Evolutionary conservation across 257 asterid genomes (phyloP).

Genomic region (Solanum dulcamara): DNA sequence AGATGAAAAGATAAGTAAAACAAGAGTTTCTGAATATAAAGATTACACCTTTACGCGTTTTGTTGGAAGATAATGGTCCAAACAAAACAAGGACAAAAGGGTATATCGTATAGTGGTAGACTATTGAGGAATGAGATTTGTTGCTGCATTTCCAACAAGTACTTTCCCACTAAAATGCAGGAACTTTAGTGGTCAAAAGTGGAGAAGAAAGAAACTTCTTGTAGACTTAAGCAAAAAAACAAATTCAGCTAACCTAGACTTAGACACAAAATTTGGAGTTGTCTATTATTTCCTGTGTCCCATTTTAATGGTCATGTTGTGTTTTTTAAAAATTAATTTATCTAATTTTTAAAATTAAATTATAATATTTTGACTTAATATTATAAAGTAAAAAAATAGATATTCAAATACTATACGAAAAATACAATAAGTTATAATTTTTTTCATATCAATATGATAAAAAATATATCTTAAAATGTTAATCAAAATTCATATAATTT

Average conservation of each 20-base stretch:
- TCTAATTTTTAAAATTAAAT: no score
- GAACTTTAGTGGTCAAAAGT: background rate
- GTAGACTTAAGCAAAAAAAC: background rate
- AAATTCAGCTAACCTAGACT: background rate
- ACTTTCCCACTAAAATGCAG: background rate
- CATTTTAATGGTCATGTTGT: no score
- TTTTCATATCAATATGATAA: no score
- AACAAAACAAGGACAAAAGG: background rate
- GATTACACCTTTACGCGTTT: constrained; percentile 10
- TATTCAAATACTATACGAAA: no score
- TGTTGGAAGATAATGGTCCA: background rate
- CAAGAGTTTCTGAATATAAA: background rate
- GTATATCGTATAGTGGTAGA: background rate
- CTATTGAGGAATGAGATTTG: background rate
- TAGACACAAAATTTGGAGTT: background rate
- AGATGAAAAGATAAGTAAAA: background rate
- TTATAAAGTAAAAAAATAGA: no score
- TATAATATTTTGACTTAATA: no score
- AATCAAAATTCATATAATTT: no score
- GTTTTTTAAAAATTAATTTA: no score
- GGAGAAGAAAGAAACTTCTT: background rate
- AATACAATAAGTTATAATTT: no score
- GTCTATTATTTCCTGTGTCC: no score
- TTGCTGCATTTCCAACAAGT: background rate
- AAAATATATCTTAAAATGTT: no score